Percentiles rank a stretch among this genome's conserved stretches.
phyloP scores from a whole-genome alignment of 768 basidiomycete genomes.

The Pleurotus ostreatus region DNA sequence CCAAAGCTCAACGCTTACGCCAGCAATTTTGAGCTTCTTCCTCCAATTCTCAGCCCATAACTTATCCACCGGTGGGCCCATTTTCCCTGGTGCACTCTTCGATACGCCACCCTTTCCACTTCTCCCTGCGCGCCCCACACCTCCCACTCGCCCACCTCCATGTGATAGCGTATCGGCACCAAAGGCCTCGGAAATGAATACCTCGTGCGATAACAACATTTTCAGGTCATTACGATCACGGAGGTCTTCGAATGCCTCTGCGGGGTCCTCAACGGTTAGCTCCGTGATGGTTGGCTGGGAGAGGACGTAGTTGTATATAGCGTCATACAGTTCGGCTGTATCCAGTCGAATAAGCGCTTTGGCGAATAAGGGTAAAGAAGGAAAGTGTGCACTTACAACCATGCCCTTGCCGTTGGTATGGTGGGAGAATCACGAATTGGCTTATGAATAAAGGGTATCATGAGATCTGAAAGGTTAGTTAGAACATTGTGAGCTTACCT shows the following conservation, averaged over 20 bases:
- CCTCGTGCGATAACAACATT: constrained; percentile 62
- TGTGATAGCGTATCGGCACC: constrained; percentile 40
- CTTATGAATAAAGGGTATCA: constrained; percentile 33
- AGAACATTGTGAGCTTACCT: constrained; percentile 47
- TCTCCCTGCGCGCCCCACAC: constrained; percentile 31
- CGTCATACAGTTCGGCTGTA: constrained; percentile 80
- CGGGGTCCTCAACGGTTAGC: constrained; percentile 95
- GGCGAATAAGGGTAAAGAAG: background rate
- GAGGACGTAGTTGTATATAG: constrained; percentile 77
- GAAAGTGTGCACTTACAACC: constrained; percentile 59
- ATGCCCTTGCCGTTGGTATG: constrained; percentile 86
- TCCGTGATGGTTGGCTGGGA: constrained; percentile 73
- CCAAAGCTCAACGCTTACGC: constrained; percentile 41
- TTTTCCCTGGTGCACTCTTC: constrained; percentile 38
- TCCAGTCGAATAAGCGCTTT: background rate
- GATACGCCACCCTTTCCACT: constrained; percentile 17
- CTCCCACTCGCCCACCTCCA: constrained; percentile 47
- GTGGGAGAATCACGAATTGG: constrained; percentile 91
- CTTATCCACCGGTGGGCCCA: constrained; percentile 76
- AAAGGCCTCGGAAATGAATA: constrained; percentile 72
- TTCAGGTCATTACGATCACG: constrained; percentile 88
- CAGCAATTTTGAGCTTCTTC: constrained; percentile 83
- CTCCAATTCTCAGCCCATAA: constrained; percentile 79
- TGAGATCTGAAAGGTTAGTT: background rate
- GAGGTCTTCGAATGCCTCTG: constrained; percentile 96